phyloP scores from a whole-genome alignment of 306 rosid genomes.

The Castanospermum australe region DNA sequence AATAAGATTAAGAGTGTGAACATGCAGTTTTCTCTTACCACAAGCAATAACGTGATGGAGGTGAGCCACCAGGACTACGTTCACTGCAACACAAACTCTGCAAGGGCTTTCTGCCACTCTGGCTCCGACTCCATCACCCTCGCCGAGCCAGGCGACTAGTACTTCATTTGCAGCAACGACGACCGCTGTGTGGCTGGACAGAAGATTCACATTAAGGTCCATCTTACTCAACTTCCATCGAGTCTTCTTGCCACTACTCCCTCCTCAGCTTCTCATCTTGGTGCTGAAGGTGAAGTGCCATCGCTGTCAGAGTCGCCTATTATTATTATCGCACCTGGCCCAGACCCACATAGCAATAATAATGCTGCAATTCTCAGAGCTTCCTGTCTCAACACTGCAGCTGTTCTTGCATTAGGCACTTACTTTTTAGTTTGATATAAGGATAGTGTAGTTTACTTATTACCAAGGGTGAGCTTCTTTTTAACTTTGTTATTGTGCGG shows the following conservation, averaged over 20 bases:
- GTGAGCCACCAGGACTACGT: slow-evolving; percentile 19
- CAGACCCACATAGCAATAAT: background rate
- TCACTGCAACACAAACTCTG: slow-evolving; percentile 29
- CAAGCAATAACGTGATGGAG: slow-evolving; percentile 18
- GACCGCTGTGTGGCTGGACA: slow-evolving; percentile 32
- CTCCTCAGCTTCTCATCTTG: background rate
- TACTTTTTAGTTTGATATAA: background rate
- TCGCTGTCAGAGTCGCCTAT: background rate
- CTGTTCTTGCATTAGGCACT: background rate
- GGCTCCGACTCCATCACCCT: slow-evolving; percentile 16
- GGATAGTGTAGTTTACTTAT: no score
- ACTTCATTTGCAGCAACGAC: slow-evolving; percentile 33
- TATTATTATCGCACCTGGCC: background rate
- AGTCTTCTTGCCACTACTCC: background rate
- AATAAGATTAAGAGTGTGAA: background rate
- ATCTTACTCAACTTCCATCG: background rate
- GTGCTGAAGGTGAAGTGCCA: background rate
- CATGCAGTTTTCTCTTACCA: slow-evolving; percentile 33
- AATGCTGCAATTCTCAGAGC: background rate
- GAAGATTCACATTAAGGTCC: slow-evolving; percentile 38
- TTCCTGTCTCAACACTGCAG: background rate
- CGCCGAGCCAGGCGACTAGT: slow-evolving; percentile 22
- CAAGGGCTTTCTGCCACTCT: background rate
- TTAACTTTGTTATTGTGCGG: no score
- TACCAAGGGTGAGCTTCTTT: no score